A percentile compares a stretch with the other conserved stretches of the same genome.
phyloP scores from a whole-genome alignment of 2,329 filamentous ascomycete species.

The Stachybotrys chartarum region DNA sequence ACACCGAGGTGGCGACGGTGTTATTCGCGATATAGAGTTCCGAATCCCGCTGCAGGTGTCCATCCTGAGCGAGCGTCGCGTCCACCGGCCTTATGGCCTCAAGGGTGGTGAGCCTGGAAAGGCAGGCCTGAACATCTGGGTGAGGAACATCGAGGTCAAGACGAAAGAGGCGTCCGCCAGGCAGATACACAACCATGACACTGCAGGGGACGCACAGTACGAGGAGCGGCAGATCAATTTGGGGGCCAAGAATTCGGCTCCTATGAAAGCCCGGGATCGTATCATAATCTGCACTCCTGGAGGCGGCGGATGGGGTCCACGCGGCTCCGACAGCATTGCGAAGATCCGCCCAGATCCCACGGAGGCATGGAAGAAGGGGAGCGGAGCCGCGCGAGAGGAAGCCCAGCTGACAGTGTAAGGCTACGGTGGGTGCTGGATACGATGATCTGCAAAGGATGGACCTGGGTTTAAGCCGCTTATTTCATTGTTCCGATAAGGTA shows the following conservation, averaged over 20 bases:
- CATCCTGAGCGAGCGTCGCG: slow-evolving; percentile 70
- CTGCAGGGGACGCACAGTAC: slow-evolving; percentile 32
- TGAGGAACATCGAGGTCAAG: slow-evolving; percentile 59
- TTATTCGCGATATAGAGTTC: slow-evolving; percentile 73
- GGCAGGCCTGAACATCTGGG: slow-evolving; percentile 83
- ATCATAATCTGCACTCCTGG: slow-evolving; percentile 75
- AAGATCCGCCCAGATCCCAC: slow-evolving; percentile 46
- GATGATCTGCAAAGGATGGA: not conserved
- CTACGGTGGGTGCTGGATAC: not conserved
- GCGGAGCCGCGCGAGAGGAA: slow-evolving; percentile 49
- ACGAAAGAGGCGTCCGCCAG: slow-evolving; percentile 39
- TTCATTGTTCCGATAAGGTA: too few species aligned
- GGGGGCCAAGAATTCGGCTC: slow-evolving; percentile 72
- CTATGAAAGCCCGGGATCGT: slow-evolving; percentile 68
- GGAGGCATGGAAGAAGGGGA: slow-evolving; percentile 47
- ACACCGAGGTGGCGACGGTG: slow-evolving; percentile 65
- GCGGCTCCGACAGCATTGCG: slow-evolving; percentile 49
- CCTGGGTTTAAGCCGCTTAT: too few species aligned
- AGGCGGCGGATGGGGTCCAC: slow-evolving; percentile 67
- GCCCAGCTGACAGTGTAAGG: slow-evolving; percentile 30
- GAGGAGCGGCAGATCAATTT: slow-evolving; percentile 62
- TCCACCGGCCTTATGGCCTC: slow-evolving; percentile 65
- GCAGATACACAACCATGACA: slow-evolving; percentile 26
- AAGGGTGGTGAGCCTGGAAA: slow-evolving; percentile 73
- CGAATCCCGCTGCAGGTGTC: slow-evolving; percentile 68